Evolutionary conservation across 768 basidiomycete species (phyloP).

Genomic region (Termitomyces sp.): DNA sequence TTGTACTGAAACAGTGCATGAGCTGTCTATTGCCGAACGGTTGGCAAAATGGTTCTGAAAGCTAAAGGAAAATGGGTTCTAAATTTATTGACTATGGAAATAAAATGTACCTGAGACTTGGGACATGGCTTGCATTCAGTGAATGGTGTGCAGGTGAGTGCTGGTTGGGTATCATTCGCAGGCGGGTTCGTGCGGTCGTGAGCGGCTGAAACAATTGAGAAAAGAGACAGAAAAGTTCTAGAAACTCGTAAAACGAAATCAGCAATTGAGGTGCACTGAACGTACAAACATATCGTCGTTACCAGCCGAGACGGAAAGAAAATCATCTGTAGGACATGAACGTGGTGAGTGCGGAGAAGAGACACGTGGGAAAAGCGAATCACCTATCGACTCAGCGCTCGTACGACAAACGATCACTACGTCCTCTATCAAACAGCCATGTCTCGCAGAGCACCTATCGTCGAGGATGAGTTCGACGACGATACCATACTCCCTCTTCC

Average conservation of each 20-base stretch:
- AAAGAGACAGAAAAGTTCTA: slow-evolving; percentile 14
- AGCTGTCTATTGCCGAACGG: slow-evolving; percentile 94
- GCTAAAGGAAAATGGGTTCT: slow-evolving; percentile 32
- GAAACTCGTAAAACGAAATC: neutral
- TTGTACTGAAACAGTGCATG: slow-evolving; percentile 67
- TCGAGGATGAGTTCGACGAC: slow-evolving; percentile 83
- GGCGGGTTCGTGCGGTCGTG: slow-evolving; percentile 7
- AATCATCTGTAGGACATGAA: slow-evolving; percentile 33
- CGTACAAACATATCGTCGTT: slow-evolving; percentile 28
- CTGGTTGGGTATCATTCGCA: slow-evolving; percentile 24
- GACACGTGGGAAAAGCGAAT: slow-evolving; percentile 20
- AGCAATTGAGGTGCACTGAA: neutral
- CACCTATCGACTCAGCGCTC: slow-evolving; percentile 2
- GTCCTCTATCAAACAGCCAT: slow-evolving; percentile 29
- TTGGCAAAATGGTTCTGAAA: slow-evolving; percentile 85
- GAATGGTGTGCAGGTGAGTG: slow-evolving; percentile 46
- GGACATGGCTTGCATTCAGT: slow-evolving; percentile 64
- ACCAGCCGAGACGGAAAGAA: slow-evolving; percentile 26
- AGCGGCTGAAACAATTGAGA: slow-evolving; percentile 11
- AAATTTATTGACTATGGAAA: slow-evolving; percentile 1
- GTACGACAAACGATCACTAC: slow-evolving; percentile 8
- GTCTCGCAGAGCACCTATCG: slow-evolving; percentile 65
- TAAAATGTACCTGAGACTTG: slow-evolving; percentile 43
- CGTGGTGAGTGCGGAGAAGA: slow-evolving; percentile 12
- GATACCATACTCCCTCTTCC: slow-evolving; percentile 90